phyloP scores from a whole-genome alignment of 257 asterid genomes.

The Solanum paucissectum region DNA sequence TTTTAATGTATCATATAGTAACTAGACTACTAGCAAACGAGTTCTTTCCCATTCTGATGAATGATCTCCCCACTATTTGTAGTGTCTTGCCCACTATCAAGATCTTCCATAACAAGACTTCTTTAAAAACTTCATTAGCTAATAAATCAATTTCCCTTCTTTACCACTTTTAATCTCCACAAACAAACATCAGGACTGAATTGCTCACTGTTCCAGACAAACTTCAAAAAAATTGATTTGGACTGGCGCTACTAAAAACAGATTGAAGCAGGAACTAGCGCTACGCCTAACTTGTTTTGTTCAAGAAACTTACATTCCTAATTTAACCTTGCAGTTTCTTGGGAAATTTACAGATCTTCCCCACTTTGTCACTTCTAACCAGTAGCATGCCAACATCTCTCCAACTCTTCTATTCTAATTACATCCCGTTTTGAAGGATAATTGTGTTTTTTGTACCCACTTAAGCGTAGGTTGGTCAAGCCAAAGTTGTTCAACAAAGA shows the following conservation, averaged over 20 bases:
- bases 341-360: not conserved
- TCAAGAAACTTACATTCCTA: not conserved
- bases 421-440: not conserved
- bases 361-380: not conserved
- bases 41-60: not conserved
- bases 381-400: not conserved
- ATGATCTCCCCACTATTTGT: not conserved
- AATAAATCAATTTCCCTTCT: not conserved
- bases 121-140: not conserved
- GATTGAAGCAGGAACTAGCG: not conserved
- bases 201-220: not conserved
- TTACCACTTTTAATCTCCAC: not conserved
- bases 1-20: not conserved
- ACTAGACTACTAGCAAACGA: not conserved
- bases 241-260: not conserved
- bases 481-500: not conserved
- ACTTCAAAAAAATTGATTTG: not conserved
- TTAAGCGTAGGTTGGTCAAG: not conserved
- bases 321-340: not conserved
- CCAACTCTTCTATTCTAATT: not conserved
- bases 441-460: not conserved
- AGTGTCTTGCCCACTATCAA: not conserved
- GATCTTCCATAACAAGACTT: not conserved
- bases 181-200: not conserved
- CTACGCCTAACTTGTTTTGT: not conserved